phyloP scores from a whole-genome alignment of 345 rosid genomes.

The Boechera retrofracta region DNA sequence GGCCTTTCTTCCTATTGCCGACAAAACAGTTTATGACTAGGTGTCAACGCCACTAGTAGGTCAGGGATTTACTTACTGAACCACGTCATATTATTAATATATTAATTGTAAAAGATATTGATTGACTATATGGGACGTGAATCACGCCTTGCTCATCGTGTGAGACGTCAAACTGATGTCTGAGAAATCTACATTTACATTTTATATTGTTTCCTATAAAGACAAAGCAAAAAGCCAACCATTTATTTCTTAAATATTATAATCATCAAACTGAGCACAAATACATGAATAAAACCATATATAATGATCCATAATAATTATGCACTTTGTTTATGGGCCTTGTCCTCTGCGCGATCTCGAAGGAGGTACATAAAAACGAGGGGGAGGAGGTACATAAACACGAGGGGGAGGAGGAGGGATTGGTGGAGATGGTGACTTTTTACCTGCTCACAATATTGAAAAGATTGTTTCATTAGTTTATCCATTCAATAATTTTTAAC shows the following conservation, averaged over 20 bases:
- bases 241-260: too few relatives aligned
- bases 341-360: background rate
- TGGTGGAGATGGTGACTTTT: background rate
- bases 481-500: background rate
- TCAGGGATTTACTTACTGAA: too few relatives aligned
- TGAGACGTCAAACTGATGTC: too few relatives aligned
- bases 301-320: background rate
- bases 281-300: background rate
- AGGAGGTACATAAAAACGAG: conserved; percentile 1
- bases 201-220: too few relatives aligned
- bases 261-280: background rate
- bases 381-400: conserved; percentile 11
- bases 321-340: background rate
- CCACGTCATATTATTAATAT: too few relatives aligned
- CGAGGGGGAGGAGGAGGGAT: background rate
- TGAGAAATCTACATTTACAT: too few relatives aligned
- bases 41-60: too few relatives aligned
- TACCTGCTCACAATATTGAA: conserved; percentile 2
- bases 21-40: too few relatives aligned
- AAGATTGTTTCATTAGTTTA: conserved; percentile 7
- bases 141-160: too few relatives aligned
- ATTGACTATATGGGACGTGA: too few relatives aligned
- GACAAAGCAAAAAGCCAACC: background rate
- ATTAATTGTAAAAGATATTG: too few relatives aligned
- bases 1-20: too few relatives aligned